Conservation (phyloP, 2,329 filamentous ascomycete genomes). For the Cercospora sp. region DNA sequence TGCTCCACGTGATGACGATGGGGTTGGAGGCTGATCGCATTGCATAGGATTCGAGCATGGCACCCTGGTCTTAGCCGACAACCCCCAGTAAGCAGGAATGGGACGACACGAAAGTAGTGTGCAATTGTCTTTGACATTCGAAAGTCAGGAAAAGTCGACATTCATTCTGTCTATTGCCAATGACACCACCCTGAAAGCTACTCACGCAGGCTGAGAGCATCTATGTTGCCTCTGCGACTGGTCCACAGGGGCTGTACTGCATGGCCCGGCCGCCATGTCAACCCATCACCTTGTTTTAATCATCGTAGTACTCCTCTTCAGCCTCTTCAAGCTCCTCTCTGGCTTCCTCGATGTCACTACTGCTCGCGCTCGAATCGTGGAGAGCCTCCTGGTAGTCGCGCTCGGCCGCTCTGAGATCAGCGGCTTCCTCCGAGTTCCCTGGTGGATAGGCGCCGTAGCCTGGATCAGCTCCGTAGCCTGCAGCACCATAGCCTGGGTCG, state of each 20-base stretch:
- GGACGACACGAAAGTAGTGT: not conserved
- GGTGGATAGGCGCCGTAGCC: conserved; percentile 1
- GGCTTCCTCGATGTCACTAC: conserved; percentile 26
- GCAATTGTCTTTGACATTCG: not conserved
- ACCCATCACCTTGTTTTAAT: conserved; percentile 14
- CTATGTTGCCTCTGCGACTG: not conserved
- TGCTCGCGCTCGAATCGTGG: conserved; percentile 28
- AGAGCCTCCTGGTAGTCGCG: conserved; percentile 27
- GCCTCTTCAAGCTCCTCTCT: conserved; percentile 27
- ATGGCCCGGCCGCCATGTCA: not conserved
- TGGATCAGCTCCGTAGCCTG: conserved; percentile 7
- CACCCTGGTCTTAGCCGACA: not conserved
- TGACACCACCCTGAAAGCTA: not conserved
- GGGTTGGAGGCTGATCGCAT: not conserved
- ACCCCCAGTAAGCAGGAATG: not conserved
- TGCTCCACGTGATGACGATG: not conserved
- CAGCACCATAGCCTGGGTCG: conserved; percentile 10
- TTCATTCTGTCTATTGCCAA: not conserved
- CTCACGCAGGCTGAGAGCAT: not conserved
- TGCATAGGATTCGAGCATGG: not conserved
- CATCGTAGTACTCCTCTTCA: conserved; percentile 26
- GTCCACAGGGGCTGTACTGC: not conserved
- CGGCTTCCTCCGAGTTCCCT: not conserved
- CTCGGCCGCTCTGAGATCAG: conserved; percentile 22
- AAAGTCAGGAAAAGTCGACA: not conserved